phyloP scores from a whole-genome alignment of 2,329 filamentous ascomycete genomes.

The Colletotrichum karsti region DNA sequence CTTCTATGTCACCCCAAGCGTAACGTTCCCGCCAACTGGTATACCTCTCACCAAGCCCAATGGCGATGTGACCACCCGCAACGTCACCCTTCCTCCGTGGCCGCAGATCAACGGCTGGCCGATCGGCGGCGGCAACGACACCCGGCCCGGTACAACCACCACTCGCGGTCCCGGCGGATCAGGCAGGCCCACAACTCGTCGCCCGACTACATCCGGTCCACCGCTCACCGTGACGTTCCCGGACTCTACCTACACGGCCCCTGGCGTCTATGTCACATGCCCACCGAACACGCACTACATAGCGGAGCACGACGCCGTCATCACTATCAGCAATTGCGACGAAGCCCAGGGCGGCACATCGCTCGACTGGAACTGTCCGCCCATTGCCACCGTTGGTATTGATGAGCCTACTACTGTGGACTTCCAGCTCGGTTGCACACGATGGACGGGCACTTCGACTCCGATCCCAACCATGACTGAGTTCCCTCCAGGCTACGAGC shows the following conservation, averaged over 20 bases:
- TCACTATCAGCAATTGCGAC: not conserved
- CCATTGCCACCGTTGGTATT: not conserved
- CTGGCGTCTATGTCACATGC: not conserved
- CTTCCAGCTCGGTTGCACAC: not conserved
- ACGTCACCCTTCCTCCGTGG: conserved; percentile 32
- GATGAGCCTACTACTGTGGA: not conserved
- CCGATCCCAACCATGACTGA: not conserved
- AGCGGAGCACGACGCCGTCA: not conserved
- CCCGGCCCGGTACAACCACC: not conserved
- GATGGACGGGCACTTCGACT: not conserved
- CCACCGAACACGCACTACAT: not conserved
- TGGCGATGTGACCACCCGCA: conserved; percentile 28
- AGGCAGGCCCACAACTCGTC: too few relatives aligned
- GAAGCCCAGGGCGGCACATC: not conserved
- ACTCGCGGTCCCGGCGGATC: not conserved
- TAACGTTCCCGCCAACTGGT: conserved; percentile 21
- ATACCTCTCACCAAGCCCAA: conserved; percentile 28
- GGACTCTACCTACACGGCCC: not conserved
- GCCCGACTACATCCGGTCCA: too few relatives aligned
- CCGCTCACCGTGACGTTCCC: not conserved
- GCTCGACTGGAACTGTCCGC: not conserved
- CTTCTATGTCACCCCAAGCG: conserved; percentile 23
- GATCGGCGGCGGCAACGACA: not conserved
- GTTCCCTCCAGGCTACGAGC: not conserved
- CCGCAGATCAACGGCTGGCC: conserved; percentile 24